These are phyloP conservation scores for Aleurites moluccanus DNA, from an alignment of 441 rosid species.

Conservation along the genomic window DNA sequence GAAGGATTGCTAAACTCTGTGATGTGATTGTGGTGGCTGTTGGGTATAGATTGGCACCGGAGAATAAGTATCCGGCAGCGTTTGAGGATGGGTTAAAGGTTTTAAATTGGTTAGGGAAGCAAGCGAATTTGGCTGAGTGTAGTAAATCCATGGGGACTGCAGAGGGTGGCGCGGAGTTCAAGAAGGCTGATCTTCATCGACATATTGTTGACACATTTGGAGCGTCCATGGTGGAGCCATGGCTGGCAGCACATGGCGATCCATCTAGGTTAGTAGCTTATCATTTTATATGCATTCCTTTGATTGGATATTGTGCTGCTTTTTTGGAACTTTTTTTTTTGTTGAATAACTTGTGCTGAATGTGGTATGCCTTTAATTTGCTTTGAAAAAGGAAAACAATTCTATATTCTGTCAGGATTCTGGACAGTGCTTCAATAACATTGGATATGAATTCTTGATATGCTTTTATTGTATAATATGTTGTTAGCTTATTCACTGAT, in stretches of 20 bases:
- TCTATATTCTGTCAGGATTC: too few relatives aligned
- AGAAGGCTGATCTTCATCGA: slow-evolving; percentile 57
- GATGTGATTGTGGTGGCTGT: slow-evolving; percentile 86
- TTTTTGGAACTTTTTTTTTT: background rate
- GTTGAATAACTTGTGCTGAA: too few relatives aligned
- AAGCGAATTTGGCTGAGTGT: slow-evolving; percentile 90
- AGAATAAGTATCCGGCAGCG: slow-evolving; percentile 83
- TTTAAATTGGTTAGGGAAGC: slow-evolving; percentile 87
- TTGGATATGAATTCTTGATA: background rate
- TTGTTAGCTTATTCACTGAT: background rate
- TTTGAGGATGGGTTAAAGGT: slow-evolving; percentile 83
- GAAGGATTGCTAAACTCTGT: slow-evolving; percentile 73
- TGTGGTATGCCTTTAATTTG: too few relatives aligned
- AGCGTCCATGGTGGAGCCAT: slow-evolving; percentile 95
- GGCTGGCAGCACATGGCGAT: slow-evolving; percentile 96
- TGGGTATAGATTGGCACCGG: slow-evolving; percentile 91
- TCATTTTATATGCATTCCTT: too few relatives aligned
- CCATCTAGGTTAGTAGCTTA: slow-evolving; percentile 62
- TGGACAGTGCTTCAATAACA: too few relatives aligned
- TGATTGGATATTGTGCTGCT: background rate
- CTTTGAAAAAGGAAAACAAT: too few relatives aligned
- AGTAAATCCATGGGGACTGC: slow-evolving; percentile 66
- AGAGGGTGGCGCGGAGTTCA: slow-evolving; percentile 53
- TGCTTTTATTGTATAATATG: background rate
- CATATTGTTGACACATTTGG: slow-evolving; percentile 82